These are phyloP conservation scores for Escovopsis weberi DNA, from an alignment of 2,329 filamentous ascomycete genomes.

Conservation along the genomic window DNA sequence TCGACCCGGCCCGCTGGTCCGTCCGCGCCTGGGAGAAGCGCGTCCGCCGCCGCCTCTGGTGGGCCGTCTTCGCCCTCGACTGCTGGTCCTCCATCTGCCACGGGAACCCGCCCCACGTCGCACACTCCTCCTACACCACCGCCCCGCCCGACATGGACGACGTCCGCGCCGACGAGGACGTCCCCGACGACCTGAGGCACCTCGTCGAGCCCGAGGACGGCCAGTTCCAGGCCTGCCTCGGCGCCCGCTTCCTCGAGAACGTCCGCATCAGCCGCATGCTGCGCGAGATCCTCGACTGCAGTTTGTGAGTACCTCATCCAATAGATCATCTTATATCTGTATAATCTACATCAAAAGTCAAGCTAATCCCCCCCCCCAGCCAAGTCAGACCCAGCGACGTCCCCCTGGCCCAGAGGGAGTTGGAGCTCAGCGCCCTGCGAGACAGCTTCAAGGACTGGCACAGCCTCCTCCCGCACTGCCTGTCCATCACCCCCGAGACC, in stretches of 20 bases:
- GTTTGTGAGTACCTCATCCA: constrained; percentile 15
- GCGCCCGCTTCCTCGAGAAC: constrained; percentile 23
- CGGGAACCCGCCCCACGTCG: constrained; percentile 31
- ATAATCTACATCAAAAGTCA: too few relatives aligned
- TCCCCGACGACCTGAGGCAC: constrained; percentile 18
- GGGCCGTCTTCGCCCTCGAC: constrained; percentile 27
- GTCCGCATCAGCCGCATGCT: constrained; percentile 18
- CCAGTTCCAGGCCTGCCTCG: constrained; percentile 19
- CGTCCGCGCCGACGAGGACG: constrained; percentile 27
- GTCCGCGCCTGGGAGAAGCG: constrained; percentile 28
- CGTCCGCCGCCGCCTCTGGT: constrained; percentile 30
- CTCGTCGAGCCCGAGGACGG: constrained; percentile 20
- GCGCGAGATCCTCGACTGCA: constrained; percentile 19
- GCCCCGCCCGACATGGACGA: constrained; percentile 25
- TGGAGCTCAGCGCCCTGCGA: constrained; percentile 13
- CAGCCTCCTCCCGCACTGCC: constrained; percentile 21
- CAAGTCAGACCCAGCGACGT: constrained; percentile 11
- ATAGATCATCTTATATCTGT: not conserved
- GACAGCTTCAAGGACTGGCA: constrained; percentile 21
- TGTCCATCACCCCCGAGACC: constrained; percentile 12
- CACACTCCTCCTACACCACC: constrained; percentile 25
- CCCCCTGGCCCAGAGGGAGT: constrained; percentile 7
- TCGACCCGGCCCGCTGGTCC: constrained; percentile 27
- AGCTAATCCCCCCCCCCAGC: constrained; percentile 4
- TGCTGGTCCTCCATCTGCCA: constrained; percentile 31